These are phyloP conservation scores for Neurospora discreta DNA, from an alignment of 495 filamentous ascomycete genomes.

Conservation along the genomic window DNA sequence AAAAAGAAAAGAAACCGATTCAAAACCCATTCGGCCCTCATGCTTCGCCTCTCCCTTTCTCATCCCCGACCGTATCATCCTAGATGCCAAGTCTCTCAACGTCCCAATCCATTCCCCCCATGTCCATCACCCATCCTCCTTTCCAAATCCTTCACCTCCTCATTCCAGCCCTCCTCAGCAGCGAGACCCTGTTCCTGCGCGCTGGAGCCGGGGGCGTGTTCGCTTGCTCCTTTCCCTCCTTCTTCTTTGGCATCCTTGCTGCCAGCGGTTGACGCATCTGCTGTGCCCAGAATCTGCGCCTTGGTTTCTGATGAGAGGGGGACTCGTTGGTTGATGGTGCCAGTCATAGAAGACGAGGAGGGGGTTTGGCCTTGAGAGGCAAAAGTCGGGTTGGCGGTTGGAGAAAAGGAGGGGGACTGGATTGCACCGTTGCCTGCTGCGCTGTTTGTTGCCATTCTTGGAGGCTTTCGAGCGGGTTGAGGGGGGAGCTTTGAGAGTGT, in stretches of 20 bases:
- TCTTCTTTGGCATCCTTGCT: background rate
- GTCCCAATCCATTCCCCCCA: background rate
- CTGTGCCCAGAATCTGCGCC: conserved; percentile 1
- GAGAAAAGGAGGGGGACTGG: background rate
- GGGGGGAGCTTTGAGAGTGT: no score
- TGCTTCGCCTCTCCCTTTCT: background rate
- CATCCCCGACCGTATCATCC: background rate
- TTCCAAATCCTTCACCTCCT: background rate
- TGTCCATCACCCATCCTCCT: background rate
- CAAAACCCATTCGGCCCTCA: background rate
- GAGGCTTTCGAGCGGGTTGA: background rate
- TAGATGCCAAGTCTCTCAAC: background rate
- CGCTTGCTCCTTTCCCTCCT: background rate
- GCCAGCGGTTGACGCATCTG: background rate
- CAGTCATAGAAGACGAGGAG: background rate
- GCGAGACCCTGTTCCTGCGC: background rate
- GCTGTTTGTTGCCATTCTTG: conserved; percentile 23
- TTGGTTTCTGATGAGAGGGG: conserved; percentile 11
- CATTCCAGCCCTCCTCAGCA: background rate
- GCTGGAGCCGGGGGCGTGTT: background rate
- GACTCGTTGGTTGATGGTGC: background rate
- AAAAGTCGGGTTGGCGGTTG: conserved; percentile 15
- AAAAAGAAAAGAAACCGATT: no score
- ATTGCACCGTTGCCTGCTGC: conserved; percentile 8
- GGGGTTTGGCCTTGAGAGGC: conserved; percentile 9